Percentiles rank a stretch among this genome's conserved stretches.
phyloP scores from a whole-genome alignment of 139 green algal species.

The Tetraselmis striata region DNA sequence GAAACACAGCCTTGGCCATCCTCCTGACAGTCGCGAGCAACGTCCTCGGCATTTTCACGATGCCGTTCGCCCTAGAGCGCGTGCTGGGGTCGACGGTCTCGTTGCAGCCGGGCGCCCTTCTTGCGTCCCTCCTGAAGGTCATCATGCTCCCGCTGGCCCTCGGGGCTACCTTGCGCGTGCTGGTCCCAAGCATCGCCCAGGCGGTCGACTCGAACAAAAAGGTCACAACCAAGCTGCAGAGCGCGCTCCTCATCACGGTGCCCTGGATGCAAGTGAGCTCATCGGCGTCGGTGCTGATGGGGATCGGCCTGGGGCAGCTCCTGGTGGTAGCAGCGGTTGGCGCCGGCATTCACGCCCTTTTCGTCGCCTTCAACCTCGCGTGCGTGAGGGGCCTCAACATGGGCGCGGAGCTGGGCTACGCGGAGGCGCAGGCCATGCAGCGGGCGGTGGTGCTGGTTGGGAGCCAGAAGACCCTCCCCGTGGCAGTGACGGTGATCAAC shows the following conservation, averaged over 20 bases:
- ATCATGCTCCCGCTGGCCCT: background rate
- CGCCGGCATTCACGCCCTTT: slow-evolving; percentile 42
- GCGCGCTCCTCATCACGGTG: slow-evolving; percentile 50
- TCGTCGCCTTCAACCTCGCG: slow-evolving; percentile 44
- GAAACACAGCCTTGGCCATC: slow-evolving; percentile 68
- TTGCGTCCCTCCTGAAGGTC: background rate
- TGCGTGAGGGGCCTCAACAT: slow-evolving; percentile 5
- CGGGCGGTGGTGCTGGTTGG: slow-evolving; percentile 43
- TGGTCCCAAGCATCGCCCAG: slow-evolving; percentile 29
- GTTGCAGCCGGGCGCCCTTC: background rate
- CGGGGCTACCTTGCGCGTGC: background rate
- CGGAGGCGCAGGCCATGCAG: slow-evolving; percentile 24
- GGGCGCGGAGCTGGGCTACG: background rate
- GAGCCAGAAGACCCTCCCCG: slow-evolving; percentile 50
- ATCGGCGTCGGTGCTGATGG: background rate
- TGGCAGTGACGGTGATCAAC: slow-evolving; percentile 47
- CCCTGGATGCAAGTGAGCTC: slow-evolving; percentile 67
- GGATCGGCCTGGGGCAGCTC: slow-evolving; percentile 1
- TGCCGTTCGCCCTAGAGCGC: slow-evolving; percentile 29
- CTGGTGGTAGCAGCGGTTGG: slow-evolving; percentile 23
- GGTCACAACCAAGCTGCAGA: slow-evolving; percentile 34
- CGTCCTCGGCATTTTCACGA: slow-evolving; percentile 59
- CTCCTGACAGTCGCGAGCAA: slow-evolving; percentile 67
- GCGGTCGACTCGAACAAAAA: slow-evolving; percentile 33
- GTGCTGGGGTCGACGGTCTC: background rate